These are phyloP conservation scores for Arctium lappa DNA, from an alignment of 129 eudicot genomes.

Conservation along the genomic window DNA sequence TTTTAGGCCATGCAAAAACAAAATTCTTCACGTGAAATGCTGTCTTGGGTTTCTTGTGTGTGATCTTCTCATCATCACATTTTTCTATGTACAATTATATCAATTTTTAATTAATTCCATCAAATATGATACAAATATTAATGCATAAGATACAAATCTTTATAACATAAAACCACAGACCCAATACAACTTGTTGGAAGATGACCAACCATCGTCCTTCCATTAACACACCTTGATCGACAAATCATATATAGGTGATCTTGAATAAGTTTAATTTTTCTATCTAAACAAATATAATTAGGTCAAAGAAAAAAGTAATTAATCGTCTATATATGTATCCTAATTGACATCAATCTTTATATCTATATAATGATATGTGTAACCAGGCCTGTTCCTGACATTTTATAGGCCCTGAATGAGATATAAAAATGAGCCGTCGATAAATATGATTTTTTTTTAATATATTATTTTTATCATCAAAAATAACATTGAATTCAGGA, in stretches of 20 bases:
- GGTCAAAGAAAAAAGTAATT: neutral
- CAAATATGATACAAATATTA: neutral
- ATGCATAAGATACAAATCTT: neutral
- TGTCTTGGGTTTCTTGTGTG: neutral
- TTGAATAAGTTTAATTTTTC: neutral
- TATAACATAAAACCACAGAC: neutral
- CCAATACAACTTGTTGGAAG: neutral
- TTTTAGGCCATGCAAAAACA: conserved; percentile 28
- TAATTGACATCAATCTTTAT: neutral
- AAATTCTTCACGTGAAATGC: conserved; percentile 30
- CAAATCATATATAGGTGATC: neutral
- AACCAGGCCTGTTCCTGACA: too few relatives aligned
- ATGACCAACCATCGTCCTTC: neutral
- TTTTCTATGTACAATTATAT: neutral
- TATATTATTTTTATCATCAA: too few relatives aligned
- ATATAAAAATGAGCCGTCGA: too few relatives aligned
- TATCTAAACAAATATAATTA: neutral
- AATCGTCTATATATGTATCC: neutral
- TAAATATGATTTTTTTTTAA: too few relatives aligned
- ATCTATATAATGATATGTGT: too few relatives aligned
- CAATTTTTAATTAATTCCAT: neutral
- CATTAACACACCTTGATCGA: neutral
- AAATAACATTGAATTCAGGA: too few relatives aligned
- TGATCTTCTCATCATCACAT: conserved; percentile 19
- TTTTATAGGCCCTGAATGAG: too few relatives aligned